Conservation (phyloP, 495 filamentous ascomycete genomes). For the Saxispiralis lemnorum region DNA sequence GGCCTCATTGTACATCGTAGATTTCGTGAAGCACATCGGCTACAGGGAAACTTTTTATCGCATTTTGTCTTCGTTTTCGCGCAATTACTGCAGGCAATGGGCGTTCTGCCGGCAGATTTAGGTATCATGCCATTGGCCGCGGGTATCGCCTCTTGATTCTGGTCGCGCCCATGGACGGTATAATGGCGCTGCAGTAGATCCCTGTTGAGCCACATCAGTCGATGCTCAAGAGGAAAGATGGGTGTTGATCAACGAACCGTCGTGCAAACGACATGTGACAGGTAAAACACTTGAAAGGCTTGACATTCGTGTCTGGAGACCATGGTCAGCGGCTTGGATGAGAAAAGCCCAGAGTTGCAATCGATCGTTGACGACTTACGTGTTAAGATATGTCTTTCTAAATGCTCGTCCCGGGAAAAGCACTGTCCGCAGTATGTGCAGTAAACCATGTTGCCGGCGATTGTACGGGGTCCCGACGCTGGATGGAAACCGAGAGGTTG, state of each 20-base stretch:
- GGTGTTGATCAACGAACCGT: conserved; percentile 27
- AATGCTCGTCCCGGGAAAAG: conserved; percentile 49
- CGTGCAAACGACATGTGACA: conserved; percentile 46
- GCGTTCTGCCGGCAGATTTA: conserved; percentile 26
- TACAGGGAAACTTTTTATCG: conserved; percentile 46
- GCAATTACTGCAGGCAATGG: conserved; percentile 29
- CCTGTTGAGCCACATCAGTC: conserved; percentile 21
- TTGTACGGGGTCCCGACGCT: neutral
- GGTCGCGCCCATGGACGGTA: conserved; percentile 26
- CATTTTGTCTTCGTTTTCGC: conserved; percentile 40
- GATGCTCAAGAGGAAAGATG: neutral
- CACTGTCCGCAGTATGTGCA: conserved; percentile 46
- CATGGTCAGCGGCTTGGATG: conserved; percentile 2
- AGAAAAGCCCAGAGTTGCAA: too few species aligned
- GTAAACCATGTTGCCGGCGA: conserved; percentile 29
- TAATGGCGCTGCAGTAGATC: conserved; percentile 44
- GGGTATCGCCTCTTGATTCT: conserved; percentile 25
- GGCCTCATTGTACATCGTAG: conserved; percentile 37
- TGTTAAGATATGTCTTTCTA: conserved; percentile 42
- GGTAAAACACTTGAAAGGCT: conserved; percentile 40
- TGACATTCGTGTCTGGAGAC: conserved; percentile 43
- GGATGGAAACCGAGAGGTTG: neutral
- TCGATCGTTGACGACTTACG: conserved; percentile 38
- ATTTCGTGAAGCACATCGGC: conserved; percentile 39
- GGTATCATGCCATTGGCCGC: conserved; percentile 25